Conservation (phyloP, 305 asterid species). For the Solanum hybrid region DNA sequence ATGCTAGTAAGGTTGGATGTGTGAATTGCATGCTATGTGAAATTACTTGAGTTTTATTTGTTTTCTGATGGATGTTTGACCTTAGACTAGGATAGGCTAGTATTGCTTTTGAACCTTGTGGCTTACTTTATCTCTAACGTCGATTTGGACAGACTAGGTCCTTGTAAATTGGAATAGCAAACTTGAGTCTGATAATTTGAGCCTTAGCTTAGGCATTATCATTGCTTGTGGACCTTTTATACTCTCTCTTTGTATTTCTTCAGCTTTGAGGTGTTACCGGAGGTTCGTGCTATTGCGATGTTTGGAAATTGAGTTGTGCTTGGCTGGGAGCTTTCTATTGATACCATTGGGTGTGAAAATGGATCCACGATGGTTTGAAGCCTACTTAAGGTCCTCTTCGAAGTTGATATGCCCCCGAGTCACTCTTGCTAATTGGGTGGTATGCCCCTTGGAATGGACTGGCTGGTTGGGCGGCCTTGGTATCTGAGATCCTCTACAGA, state of each 20-base stretch:
- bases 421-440: background rate
- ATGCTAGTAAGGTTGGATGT: too few species aligned
- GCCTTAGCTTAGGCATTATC: background rate
- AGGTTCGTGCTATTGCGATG: background rate
- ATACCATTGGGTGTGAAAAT: background rate
- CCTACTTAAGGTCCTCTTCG: background rate
- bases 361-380: background rate
- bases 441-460: background rate
- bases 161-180: background rate
- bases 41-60: too few species aligned
- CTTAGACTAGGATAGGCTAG: too few species aligned
- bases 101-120: too few species aligned
- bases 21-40: too few species aligned
- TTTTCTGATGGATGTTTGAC: too few species aligned
- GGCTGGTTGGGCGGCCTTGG: background rate
- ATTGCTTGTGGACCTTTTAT: background rate
- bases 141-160: background rate
- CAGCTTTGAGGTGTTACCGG: background rate
- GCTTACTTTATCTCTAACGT: too few species aligned
- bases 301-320: background rate
- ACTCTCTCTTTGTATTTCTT: background rate
- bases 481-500: background rate
- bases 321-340: background rate
- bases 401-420: background rate
- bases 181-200: background rate